Evolutionary conservation across 306 rosid species (phyloP).

Genomic region (Heteromeles arbutifolia): DNA sequence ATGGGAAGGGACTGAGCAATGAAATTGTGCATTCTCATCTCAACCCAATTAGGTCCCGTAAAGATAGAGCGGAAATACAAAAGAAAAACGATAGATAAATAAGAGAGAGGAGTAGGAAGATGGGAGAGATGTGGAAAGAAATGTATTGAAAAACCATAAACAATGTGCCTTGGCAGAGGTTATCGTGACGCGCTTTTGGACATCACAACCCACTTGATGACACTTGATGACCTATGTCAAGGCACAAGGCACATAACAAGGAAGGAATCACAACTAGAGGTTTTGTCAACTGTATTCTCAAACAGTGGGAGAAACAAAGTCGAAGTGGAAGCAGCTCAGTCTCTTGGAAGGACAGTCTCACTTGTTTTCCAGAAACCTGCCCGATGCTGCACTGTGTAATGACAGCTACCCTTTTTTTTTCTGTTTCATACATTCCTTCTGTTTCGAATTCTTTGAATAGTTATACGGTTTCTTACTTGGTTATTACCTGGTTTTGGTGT

Average conservation of each 20-base stretch:
- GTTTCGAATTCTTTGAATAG: not conserved
- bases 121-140: too few species aligned
- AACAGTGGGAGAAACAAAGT: conserved; percentile 24
- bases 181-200: conserved; percentile 32
- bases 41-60: too few species aligned
- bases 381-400: conserved; percentile 67
- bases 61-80: too few species aligned
- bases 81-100: too few species aligned
- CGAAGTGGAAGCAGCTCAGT: conserved; percentile 18
- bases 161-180: too few species aligned
- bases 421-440: not conserved
- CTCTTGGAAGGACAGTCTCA: conserved; percentile 50
- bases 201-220: conserved; percentile 47
- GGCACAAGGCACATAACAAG: conserved; percentile 42
- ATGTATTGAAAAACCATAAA: too few species aligned
- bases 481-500: not conserved
- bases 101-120: too few species aligned
- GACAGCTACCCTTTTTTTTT: not conserved
- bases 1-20: too few species aligned
- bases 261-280: conserved; percentile 66
- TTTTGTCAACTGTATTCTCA: conserved; percentile 47
- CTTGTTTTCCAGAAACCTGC: conserved; percentile 43
- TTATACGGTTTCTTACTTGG: not conserved
- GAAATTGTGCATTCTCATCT: too few species aligned
- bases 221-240: conserved; percentile 48